These are phyloP conservation scores for Colletotrichum sublineola DNA, from an alignment of 2,329 filamentous ascomycete genomes.

Conservation along the genomic window DNA sequence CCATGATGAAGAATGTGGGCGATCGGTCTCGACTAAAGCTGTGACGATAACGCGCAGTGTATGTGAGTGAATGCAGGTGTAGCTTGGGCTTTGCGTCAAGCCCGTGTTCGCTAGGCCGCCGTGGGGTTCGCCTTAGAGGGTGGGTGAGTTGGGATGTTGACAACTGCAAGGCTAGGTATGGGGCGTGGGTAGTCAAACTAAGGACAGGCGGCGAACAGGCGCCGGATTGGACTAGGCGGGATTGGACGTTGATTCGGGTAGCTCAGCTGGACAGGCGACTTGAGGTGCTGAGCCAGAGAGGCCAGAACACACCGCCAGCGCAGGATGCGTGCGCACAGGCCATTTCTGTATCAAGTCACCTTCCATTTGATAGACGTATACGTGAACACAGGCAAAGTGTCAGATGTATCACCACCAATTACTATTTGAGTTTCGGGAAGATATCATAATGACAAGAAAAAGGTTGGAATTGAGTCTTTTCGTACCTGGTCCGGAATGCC, in stretches of 20 bases:
- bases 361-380: slow-evolving; percentile 22
- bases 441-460: background rate
- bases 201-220: slow-evolving; percentile 22
- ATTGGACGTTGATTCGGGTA: slow-evolving; percentile 28
- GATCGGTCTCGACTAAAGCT: slow-evolving; percentile 25
- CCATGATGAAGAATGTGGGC: slow-evolving; percentile 62
- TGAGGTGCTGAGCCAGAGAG: slow-evolving; percentile 7
- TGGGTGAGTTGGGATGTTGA: slow-evolving; percentile 24
- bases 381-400: slow-evolving; percentile 28
- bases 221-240: slow-evolving; percentile 26
- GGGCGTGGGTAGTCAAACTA: slow-evolving; percentile 25
- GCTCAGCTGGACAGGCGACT: slow-evolving; percentile 31
- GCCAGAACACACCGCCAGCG: slow-evolving; percentile 13
- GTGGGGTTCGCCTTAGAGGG: slow-evolving; percentile 28
- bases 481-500: background rate
- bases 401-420: slow-evolving; percentile 31
- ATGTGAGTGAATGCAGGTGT: background rate
- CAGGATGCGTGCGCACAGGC: slow-evolving; percentile 23
- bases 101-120: slow-evolving; percentile 31
- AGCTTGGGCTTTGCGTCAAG: slow-evolving; percentile 25
- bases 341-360: slow-evolving; percentile 24
- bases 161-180: slow-evolving; percentile 25
- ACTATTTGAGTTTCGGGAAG: slow-evolving; percentile 33
- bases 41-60: slow-evolving; percentile 4
- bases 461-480: background rate